Percentiles rank a stretch among this genome's conserved stretches.
phyloP scores from a whole-genome alignment of 805 yeast genomes.

The Starmera quercuum region DNA sequence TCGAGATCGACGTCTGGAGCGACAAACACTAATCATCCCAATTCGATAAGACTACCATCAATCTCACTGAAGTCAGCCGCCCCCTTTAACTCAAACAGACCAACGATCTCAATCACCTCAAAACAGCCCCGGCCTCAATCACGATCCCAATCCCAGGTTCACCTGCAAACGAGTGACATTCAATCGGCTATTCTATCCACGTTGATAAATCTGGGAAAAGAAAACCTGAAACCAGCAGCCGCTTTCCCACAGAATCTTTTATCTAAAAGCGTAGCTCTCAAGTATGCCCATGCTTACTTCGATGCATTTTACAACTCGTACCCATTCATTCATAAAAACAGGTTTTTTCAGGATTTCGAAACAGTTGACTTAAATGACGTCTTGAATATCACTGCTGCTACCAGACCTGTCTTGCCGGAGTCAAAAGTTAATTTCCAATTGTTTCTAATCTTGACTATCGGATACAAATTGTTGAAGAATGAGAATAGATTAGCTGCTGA shows the following conservation, averaged over 20 bases:
- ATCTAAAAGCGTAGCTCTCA: slow-evolving; percentile 9
- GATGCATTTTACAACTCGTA: slow-evolving; percentile 6
- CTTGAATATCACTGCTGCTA: slow-evolving; percentile 7
- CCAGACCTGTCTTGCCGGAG: slow-evolving; percentile 3
- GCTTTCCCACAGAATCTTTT: slow-evolving; percentile 6
- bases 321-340: slow-evolving; percentile 13
- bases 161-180: slow-evolving; percentile 5
- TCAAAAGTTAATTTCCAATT: slow-evolving; percentile 10
- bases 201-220: slow-evolving; percentile 13
- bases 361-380: slow-evolving; percentile 9
- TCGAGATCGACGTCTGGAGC: background rate
- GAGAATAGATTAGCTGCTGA: slow-evolving; percentile 3
- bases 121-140: background rate
- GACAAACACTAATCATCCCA: background rate
- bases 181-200: slow-evolving; percentile 17
- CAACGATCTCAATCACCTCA: slow-evolving; percentile 1
- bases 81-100: slow-evolving; percentile 1
- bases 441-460: slow-evolving; percentile 12
- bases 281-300: slow-evolving; percentile 12
- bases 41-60: background rate
- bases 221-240: slow-evolving; percentile 5
- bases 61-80: background rate
- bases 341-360: slow-evolving; percentile 8
- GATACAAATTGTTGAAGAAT: slow-evolving; percentile 12
- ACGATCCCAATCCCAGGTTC: background rate